Conservation (phyloP, 495 filamentous ascomycete genomes). For the Aspergillus panamensis region DNA sequence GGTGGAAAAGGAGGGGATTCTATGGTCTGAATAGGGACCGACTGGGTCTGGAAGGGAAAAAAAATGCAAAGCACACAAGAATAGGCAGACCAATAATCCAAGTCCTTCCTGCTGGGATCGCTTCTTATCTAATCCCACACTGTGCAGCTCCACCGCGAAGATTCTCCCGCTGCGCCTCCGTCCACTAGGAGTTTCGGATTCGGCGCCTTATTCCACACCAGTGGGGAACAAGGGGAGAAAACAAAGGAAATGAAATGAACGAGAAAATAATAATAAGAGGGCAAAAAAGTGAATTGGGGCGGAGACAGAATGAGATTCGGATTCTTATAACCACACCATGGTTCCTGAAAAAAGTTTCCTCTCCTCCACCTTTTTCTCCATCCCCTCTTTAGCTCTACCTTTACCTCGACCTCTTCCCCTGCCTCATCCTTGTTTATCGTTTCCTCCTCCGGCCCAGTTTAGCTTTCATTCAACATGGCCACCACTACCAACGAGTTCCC, state of each 20-base stretch:
- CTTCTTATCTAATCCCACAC: neutral
- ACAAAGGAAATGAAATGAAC: conserved; percentile 3
- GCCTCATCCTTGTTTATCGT: neutral
- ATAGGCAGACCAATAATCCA: neutral
- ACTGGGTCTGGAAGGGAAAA: no score
- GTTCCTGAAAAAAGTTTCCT: conserved; percentile 4
- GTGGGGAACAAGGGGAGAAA: conserved; percentile 4
- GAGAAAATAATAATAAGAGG: conserved; percentile 1
- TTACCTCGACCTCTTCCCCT: conserved; percentile 7
- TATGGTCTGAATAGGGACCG: no score
- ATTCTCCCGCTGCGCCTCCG: neutral
- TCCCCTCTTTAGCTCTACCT: conserved; percentile 3
- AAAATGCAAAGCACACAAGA: neutral
- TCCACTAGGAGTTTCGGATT: conserved; percentile 9
- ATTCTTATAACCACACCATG: conserved; percentile 9
- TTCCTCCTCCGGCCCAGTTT: conserved; percentile 2
- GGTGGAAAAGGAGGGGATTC: no score
- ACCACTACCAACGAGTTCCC: conserved; percentile 59
- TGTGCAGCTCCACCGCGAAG: conserved; percentile 8
- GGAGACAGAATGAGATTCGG: conserved; percentile 1
- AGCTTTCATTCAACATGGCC: conserved; percentile 38
- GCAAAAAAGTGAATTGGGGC: neutral
- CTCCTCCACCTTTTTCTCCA: neutral
- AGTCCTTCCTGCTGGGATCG: neutral
- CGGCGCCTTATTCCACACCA: conserved; percentile 7